A percentile compares a stretch with the other conserved stretches of the same genome.
Evolutionary conservation across 495 filamentous ascomycete species (phyloP).

Genomic region (Aspergillus kassunensis): DNA sequence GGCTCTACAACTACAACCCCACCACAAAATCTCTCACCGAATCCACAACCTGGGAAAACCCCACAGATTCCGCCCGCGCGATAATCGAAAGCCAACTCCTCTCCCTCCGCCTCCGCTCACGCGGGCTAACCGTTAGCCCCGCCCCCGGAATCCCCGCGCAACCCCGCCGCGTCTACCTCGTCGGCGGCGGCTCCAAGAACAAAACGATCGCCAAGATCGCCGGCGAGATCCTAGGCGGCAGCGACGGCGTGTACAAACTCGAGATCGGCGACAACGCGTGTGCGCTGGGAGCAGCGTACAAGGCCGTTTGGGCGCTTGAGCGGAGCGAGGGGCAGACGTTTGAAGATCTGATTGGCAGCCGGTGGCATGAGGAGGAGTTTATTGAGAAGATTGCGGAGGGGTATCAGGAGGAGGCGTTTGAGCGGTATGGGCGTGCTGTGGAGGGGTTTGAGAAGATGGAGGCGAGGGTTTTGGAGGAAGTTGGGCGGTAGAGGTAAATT

Average conservation of each 20-base stretch:
- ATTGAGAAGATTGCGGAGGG: constrained; percentile 78
- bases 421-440: constrained; percentile 70
- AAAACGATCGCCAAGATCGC: constrained; percentile 75
- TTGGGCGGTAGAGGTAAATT: too few species aligned
- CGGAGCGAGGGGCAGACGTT: constrained; percentile 66
- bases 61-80: constrained; percentile 68
- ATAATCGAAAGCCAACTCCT: constrained; percentile 95
- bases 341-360: constrained; percentile 73
- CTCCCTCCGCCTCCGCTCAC: constrained; percentile 79
- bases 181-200: constrained; percentile 86
- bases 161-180: constrained; percentile 85
- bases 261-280: constrained; percentile 97
- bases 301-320: constrained; percentile 89
- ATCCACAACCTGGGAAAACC: constrained; percentile 45
- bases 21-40: constrained; percentile 40
- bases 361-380: constrained; percentile 83
- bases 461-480: constrained; percentile 55
- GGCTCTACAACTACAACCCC: constrained; percentile 68
- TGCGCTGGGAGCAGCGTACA: constrained; percentile 92
- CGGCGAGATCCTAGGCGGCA: constrained; percentile 82
- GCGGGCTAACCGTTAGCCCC: constrained; percentile 62
- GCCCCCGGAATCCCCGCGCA: constrained; percentile 64
- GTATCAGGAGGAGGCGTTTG: constrained; percentile 68
- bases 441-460: constrained; percentile 81
- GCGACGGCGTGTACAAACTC: constrained; percentile 84